phyloP scores from a whole-genome alignment of 2,329 filamentous ascomycete genomes.

The Xylariaceae sp. region DNA sequence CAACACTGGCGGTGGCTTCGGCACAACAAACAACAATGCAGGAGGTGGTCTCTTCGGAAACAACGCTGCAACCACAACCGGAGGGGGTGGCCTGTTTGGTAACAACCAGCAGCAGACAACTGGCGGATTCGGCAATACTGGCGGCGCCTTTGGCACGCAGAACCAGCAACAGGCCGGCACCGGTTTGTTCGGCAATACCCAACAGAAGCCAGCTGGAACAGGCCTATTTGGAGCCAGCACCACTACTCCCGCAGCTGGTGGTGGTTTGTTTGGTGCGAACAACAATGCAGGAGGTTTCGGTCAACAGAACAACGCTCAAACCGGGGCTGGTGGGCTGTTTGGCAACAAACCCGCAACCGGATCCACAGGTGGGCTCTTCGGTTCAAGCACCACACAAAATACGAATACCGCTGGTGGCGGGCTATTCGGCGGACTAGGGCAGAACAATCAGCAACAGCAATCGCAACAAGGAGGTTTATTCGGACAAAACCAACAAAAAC shows the following conservation, averaged over 20 bases:
- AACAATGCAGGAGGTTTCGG: constrained; percentile 29
- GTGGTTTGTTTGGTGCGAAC: constrained; percentile 42
- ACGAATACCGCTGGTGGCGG: constrained; percentile 38
- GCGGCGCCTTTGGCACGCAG: constrained; percentile 38
- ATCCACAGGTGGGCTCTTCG: constrained; percentile 40
- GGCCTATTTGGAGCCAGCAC: constrained; percentile 38
- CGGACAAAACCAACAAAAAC: constrained; percentile 52
- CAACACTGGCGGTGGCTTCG: constrained; percentile 32
- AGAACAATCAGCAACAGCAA: constrained; percentile 36
- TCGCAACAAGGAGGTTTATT: constrained; percentile 45
- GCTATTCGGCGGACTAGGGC: constrained; percentile 47
- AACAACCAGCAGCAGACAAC: constrained; percentile 27
- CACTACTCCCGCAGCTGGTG: constrained; percentile 28
- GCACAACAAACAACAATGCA: constrained; percentile 23
- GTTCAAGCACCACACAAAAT: constrained; percentile 35
- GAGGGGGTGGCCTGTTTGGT: constrained; percentile 38
- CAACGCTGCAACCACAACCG: constrained; percentile 26
- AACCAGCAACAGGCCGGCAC: constrained; percentile 37
- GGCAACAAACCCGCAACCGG: constrained; percentile 36
- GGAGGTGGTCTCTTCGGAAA: constrained; percentile 28
- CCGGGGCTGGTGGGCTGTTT: constrained; percentile 38
- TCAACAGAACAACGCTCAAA: constrained; percentile 14
- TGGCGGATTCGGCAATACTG: constrained; percentile 30
- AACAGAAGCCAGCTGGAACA: constrained; percentile 35
- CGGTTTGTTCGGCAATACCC: constrained; percentile 35